Evolutionary conservation across 1,139 yeast species (phyloP).

Genomic region (Meyerozyma elateridarum): DNA sequence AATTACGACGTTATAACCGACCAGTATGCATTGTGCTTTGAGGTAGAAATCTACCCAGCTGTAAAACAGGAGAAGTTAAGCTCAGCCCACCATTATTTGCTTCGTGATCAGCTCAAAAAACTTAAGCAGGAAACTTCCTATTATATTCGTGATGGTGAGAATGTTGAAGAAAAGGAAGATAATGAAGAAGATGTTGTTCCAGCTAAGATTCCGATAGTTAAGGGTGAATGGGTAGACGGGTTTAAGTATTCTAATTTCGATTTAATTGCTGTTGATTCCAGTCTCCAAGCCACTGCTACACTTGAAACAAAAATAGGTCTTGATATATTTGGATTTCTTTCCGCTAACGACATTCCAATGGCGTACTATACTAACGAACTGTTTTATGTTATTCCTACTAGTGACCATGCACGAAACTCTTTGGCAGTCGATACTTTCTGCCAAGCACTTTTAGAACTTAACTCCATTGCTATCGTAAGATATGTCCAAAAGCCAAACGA

Average conservation of each 20-base stretch:
- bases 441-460: slow-evolving; percentile 45
- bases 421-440: slow-evolving; percentile 51
- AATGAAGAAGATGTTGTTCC: slow-evolving; percentile 16
- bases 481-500: slow-evolving; percentile 47
- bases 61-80: slow-evolving; percentile 41
- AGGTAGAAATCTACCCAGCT: slow-evolving; percentile 64
- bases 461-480: slow-evolving; percentile 56
- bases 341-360: slow-evolving; percentile 43
- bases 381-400: slow-evolving; percentile 43
- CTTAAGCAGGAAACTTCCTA: slow-evolving; percentile 21
- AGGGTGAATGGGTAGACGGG: slow-evolving; percentile 4
- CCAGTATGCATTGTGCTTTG: slow-evolving; percentile 7
- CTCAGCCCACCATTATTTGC: slow-evolving; percentile 29
- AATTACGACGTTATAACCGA: slow-evolving; percentile 5
- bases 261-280: slow-evolving; percentile 21
- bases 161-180: too few relatives aligned
- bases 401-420: slow-evolving; percentile 30
- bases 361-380: slow-evolving; percentile 60
- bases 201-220: background rate
- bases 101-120: slow-evolving; percentile 10
- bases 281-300: slow-evolving; percentile 26
- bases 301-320: slow-evolving; percentile 46
- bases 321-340: slow-evolving; percentile 62
- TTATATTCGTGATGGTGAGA: too few relatives aligned
- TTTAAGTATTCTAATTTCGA: slow-evolving; percentile 63